Base-by-base conservation (phyloP, 1,284 basidiomycete species). In the Ustilago hordei region DNA sequence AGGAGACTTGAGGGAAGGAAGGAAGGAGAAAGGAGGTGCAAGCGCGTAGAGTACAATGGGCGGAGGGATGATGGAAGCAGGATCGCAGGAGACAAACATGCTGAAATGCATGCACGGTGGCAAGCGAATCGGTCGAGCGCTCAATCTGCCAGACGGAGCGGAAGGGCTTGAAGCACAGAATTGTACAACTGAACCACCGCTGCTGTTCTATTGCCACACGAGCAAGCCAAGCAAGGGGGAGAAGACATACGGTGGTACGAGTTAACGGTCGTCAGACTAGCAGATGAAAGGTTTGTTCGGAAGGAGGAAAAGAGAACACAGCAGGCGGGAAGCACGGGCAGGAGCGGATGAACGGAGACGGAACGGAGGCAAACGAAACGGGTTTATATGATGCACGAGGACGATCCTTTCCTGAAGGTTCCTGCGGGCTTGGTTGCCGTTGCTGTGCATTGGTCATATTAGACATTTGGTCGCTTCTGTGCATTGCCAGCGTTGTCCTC, bases 281-380 rank as follows among this genome's bases (percentile, higher is more conserved):
- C 52, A 35, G 52, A 54, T 6, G 19, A n/a, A 36, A 12, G n/a
- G 34, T 36, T 36, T 55, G 31, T 45, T 62, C 54, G 60, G 23
- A 32, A 64, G 56, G 50, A 64, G 50, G 48, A 59, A 65, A 59
- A 36, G 47, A 64, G 32, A 64, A 57, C 34, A 47, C 7, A 32
- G 38, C 50, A 53, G 11, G 5, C 35, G 15, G 28, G 38, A 32
- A 45, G 48, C 23, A 23, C 48, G 48, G 38, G 17, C 45, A 48
- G n/a, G 6, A 55, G 35, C 34, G 35, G 34, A 38, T 13, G 15
- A 19, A 17, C 17, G 53, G 53, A 35, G 38, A 55, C 53, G 53
- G 53, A 38, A 17, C 45, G 45, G 45, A 48, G 6, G 8, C 11
- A 48, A 50, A n/a, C 48, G 48, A 19, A 34, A 32, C 35, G 52